Base-by-base conservation (phyloP, 148 eudicot genomes). In the Rhododendron williamsianum region DNA sequence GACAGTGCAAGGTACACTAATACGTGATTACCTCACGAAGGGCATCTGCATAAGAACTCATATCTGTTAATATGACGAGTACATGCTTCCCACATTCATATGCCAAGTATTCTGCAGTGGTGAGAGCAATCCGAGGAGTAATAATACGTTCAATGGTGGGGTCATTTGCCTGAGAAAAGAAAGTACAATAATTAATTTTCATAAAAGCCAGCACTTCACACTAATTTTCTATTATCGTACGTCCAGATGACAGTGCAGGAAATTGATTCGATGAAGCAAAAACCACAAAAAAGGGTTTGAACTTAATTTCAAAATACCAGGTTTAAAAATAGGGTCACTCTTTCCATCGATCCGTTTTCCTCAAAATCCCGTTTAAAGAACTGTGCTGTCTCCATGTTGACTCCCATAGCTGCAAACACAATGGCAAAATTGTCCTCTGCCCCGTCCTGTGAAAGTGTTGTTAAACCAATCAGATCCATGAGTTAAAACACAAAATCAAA, bases 1-100 rank as follows among this genome's bases (percentile, higher is more conserved):
- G 60, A 67, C 30, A 65, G 27, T 52, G n/a, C 11, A 9, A 41
- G 36, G 80, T 81, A 65, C 30, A 52, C 11, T 10, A 67, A 0
- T 27, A 63, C 81, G 67, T 76, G 18, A 49, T 89, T 96, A 95
- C 99, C 98, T 97, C 99, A 90, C 99, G 98, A 88, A 97, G 99
- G 79, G 99, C 99, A 92, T 97, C 99, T 10, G 99, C 99, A 87
- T 97, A 97, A 80, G 99, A 97, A 84, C 99, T 97, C 99, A 97
- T 97, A 87, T 97, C 99, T 82, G 98, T 97, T 87, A 97, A 90
- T 54, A 97, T 97, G 90, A 97, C 99, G 87, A 97, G 99, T 85
- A 97, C 99, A 80, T 97, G 99, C 94, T 95, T 97, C 74, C 99
- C 99, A 85, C 99, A 97, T 92, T 97, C 99, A 92, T 97, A 97